Conservation (phyloP, 495 filamentous ascomycete species). For the Collariella sp. region DNA sequence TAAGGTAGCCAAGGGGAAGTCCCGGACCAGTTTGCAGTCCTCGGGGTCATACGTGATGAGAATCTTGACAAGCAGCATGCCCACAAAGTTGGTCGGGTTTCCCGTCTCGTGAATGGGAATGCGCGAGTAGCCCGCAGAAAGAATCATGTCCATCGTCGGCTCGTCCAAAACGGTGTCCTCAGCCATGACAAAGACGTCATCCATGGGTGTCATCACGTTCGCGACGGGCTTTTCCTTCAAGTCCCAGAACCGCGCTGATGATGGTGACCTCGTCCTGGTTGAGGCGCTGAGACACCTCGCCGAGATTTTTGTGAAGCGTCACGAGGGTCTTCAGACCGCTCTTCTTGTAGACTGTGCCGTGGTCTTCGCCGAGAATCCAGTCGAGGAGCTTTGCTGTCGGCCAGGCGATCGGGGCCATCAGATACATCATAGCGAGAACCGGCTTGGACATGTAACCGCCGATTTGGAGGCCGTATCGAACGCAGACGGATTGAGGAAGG, state of each 20-base stretch:
- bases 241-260: constrained; percentile 91
- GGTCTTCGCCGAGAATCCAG: constrained; percentile 78
- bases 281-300: constrained; percentile 75
- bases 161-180: constrained; percentile 88
- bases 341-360: constrained; percentile 93
- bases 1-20: constrained; percentile 86
- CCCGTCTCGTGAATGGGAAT: constrained; percentile 89
- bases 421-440: constrained; percentile 83
- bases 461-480: constrained; percentile 93
- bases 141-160: constrained; percentile 81
- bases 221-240: constrained; percentile 93
- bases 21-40: constrained; percentile 70
- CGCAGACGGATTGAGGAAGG: constrained; percentile 90
- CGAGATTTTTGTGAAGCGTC: constrained; percentile 84
- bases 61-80: constrained; percentile 97
- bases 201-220: constrained; percentile 96
- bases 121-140: constrained; percentile 87
- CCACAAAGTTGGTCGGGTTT: constrained; percentile 79
- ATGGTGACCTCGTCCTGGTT: constrained; percentile 98
- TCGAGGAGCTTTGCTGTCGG: constrained; percentile 87
- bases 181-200: constrained; percentile 91
- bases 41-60: constrained; percentile 98
- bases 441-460: constrained; percentile 89
- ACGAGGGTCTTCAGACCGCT: constrained; percentile 73
- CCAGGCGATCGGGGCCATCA: constrained; percentile 79